Conservation (phyloP, 352 stramenopile genomes). For the Globisporangium sylvaticum region DNA sequence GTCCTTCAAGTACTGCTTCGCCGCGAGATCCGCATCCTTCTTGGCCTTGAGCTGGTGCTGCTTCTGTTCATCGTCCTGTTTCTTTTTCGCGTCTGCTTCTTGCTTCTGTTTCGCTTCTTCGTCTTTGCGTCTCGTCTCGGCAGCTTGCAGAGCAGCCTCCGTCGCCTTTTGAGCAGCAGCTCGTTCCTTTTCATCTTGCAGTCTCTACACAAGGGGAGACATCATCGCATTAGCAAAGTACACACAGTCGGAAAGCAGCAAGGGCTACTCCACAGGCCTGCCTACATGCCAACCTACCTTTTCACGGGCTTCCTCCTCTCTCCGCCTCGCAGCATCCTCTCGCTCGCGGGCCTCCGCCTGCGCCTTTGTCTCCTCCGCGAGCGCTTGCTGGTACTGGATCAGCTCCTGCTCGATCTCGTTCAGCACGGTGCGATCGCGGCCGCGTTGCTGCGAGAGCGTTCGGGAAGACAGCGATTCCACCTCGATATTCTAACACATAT, state of each 20-base stretch:
- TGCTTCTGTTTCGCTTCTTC: slow-evolving; percentile 24
- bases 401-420: slow-evolving; percentile 49
- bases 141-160: slow-evolving; percentile 9
- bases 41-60: slow-evolving; percentile 30
- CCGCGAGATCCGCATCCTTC: slow-evolving; percentile 26
- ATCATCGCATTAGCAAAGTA: background rate
- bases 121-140: slow-evolving; percentile 17
- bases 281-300: slow-evolving; percentile 19
- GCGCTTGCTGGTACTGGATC: slow-evolving; percentile 35
- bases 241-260: background rate
- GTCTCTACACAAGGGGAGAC: slow-evolving; percentile 8
- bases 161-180: slow-evolving; percentile 27
- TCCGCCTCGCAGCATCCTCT: slow-evolving; percentile 28
- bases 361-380: slow-evolving; percentile 24
- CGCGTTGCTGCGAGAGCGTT: slow-evolving; percentile 40
- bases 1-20: slow-evolving; percentile 43
- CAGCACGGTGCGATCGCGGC: slow-evolving; percentile 34
- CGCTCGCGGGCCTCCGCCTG: slow-evolving; percentile 31
- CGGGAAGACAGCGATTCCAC: slow-evolving; percentile 29
- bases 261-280: background rate
- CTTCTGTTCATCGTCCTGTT: slow-evolving; percentile 22
- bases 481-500: slow-evolving; percentile 14
- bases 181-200: slow-evolving; percentile 30
- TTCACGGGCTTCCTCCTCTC: slow-evolving; percentile 29
- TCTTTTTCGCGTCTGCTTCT: slow-evolving; percentile 23